Percentiles rank a stretch among this genome's conserved stretches.
Conservation (phyloP, 306 rosid genomes). For the Rosa rugosa region DNA sequence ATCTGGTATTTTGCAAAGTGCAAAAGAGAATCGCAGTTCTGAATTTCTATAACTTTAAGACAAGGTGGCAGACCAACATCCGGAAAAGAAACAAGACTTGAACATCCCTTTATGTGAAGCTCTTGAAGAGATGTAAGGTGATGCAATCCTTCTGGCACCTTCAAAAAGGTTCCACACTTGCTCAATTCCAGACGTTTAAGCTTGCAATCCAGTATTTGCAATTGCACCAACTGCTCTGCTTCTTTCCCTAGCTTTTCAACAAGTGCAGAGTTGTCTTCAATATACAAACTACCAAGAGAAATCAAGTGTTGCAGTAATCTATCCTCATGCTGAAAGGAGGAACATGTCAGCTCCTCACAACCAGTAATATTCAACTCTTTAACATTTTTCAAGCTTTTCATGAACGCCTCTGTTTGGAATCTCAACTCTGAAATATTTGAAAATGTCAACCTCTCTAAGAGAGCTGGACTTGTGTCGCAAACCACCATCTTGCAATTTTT, state of each 20-base stretch:
- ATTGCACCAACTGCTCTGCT: background rate
- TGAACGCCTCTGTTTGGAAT: background rate
- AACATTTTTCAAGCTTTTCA: background rate
- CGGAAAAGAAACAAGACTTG: conserved; percentile 1
- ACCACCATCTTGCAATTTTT: background rate
- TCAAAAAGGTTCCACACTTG: background rate
- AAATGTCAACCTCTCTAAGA: background rate
- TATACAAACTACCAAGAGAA: background rate
- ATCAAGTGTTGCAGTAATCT: background rate
- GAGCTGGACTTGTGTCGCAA: too few relatives aligned
- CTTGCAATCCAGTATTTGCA: background rate
- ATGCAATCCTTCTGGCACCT: background rate
- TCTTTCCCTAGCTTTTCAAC: background rate
- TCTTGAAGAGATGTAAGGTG: background rate
- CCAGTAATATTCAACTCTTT: background rate
- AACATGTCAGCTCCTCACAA: background rate
- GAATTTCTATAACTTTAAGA: background rate
- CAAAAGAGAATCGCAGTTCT: background rate
- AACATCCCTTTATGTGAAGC: background rate
- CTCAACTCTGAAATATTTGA: background rate
- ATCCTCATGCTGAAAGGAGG: background rate
- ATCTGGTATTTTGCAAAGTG: background rate
- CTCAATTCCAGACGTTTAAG: background rate
- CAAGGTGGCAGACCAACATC: background rate
- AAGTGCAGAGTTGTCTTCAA: background rate